Evolutionary conservation across 2,329 filamentous ascomycete genomes (phyloP), one percentile per base, ranked within the genome.

Genomic region (Apiospora sp.): DNA sequence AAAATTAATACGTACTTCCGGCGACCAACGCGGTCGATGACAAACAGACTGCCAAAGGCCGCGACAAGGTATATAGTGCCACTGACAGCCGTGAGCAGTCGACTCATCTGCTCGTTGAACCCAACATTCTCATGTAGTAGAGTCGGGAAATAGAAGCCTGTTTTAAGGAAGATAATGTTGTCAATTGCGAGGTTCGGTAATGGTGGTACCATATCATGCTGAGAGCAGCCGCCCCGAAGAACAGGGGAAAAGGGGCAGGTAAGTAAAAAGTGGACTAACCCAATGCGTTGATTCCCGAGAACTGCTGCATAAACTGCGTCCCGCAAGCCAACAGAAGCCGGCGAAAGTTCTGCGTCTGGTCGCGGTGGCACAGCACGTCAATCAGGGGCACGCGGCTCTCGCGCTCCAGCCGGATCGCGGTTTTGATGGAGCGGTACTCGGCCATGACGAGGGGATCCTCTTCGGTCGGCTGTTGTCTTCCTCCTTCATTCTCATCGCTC

Each of bases 121-220:
- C 89, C 88, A 10, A 92, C 88, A 8, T 84, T 88, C 67, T 87
- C 78, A 71, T 88, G 88, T 1, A 91, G 79, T 0, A 92, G 83
- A 0, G 87, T 89, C 0, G 89, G 89, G 0, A 91, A 80, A 72
- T 85, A 85, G 73, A 85, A 85, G 4, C 83, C 83, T 74, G 49
- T 27, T 16, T 4, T 7, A 19, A 61, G 30, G 22, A 1, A 37
- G 30, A 51, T 13, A 7, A 48, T 16, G 1, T n/a, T 12, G 54
- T 61, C 30, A 61, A 30, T 8, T 16, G 6, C 22, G n/a, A n/a
- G 16, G 6, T 37, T n/a, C 6, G 37, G 37, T 10, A 41, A 2
- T 10, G 37, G 37, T 10, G 37, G 37, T 41, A 41, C 1, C 7
- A 10, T 41, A 41, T 0, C 7, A 41, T 10, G 5, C 37, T 1